Percentiles rank a stretch among this genome's conserved stretches.
Evolutionary conservation across 768 basidiomycete species (phyloP).

Genomic region (Russula olivacea): DNA sequence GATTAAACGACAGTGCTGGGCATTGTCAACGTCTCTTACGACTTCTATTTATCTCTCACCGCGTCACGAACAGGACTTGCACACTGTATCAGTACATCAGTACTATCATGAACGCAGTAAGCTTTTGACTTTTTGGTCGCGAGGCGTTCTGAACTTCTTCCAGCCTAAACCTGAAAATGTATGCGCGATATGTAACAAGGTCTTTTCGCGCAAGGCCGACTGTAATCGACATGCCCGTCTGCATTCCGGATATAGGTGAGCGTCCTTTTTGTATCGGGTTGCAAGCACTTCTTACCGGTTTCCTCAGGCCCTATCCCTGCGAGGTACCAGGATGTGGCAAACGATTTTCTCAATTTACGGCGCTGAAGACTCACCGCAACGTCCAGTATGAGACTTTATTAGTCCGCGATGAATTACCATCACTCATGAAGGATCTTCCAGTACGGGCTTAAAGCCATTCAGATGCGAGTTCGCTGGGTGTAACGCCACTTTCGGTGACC

Average conservation of each 20-base stretch:
- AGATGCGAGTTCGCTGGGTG: slow-evolving; percentile 46
- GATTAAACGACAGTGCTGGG: slow-evolving; percentile 20
- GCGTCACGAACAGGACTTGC: slow-evolving; percentile 11
- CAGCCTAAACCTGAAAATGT: slow-evolving; percentile 7
- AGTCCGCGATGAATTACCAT: background rate
- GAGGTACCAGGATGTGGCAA: slow-evolving; percentile 40
- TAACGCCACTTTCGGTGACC: slow-evolving; percentile 53
- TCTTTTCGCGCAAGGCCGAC: slow-evolving; percentile 54
- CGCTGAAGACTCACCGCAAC: slow-evolving; percentile 58
- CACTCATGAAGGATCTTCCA: slow-evolving; percentile 13
- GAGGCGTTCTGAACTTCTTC: background rate
- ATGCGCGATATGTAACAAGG: slow-evolving; percentile 38
- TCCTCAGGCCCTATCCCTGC: slow-evolving; percentile 49
- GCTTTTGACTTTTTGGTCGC: background rate
- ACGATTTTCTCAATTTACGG: slow-evolving; percentile 53
- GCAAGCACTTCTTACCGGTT: background rate
- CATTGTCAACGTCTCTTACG: slow-evolving; percentile 16
- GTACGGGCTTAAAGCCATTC: slow-evolving; percentile 30
- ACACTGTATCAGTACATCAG: background rate
- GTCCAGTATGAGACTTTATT: slow-evolving; percentile 47
- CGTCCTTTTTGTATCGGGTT: background rate
- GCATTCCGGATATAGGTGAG: slow-evolving; percentile 49
- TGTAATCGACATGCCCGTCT: slow-evolving; percentile 49
- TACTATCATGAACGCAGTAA: slow-evolving; percentile 14
- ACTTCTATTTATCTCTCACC: slow-evolving; percentile 6